phyloP scores from a whole-genome alignment of 768 basidiomycete species.

The Leucocoprinus sp. region DNA sequence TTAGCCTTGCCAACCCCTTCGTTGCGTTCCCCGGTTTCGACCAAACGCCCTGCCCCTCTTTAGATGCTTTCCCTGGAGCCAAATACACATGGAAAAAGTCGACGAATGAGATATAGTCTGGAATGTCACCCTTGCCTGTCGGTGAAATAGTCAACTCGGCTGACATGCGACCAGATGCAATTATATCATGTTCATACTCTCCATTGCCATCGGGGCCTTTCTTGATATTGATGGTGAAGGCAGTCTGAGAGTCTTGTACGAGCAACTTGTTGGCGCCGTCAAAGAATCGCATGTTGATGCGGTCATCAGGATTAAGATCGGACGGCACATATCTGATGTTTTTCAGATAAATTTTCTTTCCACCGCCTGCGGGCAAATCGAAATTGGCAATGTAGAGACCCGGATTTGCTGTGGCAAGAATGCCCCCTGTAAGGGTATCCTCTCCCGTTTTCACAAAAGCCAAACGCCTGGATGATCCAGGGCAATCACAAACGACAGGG shows the following conservation, averaged over 20 bases:
- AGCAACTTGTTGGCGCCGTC: conserved; percentile 45
- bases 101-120: conserved; percentile 49
- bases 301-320: conserved; percentile 36
- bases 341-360: conserved; percentile 27
- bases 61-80: conserved; percentile 32
- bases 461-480: conserved; percentile 34
- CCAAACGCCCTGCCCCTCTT: conserved; percentile 45
- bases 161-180: conserved; percentile 52
- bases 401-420: conserved; percentile 53
- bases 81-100: conserved; percentile 65
- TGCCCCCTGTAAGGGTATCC: conserved; percentile 49
- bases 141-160: conserved; percentile 44
- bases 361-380: conserved; percentile 31
- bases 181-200: conserved; percentile 35
- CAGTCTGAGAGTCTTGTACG: conserved; percentile 46
- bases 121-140: conserved; percentile 13
- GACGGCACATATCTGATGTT: conserved; percentile 45
- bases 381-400: conserved; percentile 63
- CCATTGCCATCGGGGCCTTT: conserved; percentile 37
- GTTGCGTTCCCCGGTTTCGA: conserved; percentile 65
- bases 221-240: conserved; percentile 27
- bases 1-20: conserved; percentile 49
- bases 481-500: conserved; percentile 43
- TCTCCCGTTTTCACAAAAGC: conserved; percentile 62
- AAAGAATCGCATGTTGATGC: conserved; percentile 47